Conservation (phyloP, 1,284 basidiomycete genomes). For the Pterula multifida region DNA sequence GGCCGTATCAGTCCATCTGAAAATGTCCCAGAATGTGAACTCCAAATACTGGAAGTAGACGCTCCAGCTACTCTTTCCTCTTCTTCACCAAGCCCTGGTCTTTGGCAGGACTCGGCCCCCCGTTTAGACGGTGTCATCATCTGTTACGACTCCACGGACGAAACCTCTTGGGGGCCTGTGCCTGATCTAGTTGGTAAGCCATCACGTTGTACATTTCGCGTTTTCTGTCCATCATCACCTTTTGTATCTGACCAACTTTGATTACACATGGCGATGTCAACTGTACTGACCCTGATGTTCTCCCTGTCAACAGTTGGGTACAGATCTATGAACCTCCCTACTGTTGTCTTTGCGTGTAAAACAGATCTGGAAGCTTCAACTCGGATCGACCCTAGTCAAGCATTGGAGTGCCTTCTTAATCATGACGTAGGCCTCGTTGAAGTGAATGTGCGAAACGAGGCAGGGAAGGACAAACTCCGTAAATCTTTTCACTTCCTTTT, state of each 20-base stretch:
- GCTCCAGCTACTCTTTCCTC: slow-evolving; percentile 17
- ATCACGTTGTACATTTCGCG: neutral
- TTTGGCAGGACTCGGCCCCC: slow-evolving; percentile 21
- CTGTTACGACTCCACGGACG: slow-evolving; percentile 60
- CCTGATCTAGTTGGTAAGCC: slow-evolving; percentile 51
- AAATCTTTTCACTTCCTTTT: slow-evolving; percentile 56
- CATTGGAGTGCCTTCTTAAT: slow-evolving; percentile 32
- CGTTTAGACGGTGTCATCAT: slow-evolving; percentile 59
- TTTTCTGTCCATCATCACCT: neutral
- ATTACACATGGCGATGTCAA: too few species aligned
- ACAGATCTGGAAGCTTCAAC: slow-evolving; percentile 41
- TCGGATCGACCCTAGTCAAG: slow-evolving; percentile 32
- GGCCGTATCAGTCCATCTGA: slow-evolving; percentile 29
- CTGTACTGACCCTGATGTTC: too few species aligned
- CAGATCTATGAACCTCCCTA: slow-evolving; percentile 39
- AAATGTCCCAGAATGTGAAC: slow-evolving; percentile 22
- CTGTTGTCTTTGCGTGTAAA: slow-evolving; percentile 68
- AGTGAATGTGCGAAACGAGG: slow-evolving; percentile 36
- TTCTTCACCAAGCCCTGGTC: neutral
- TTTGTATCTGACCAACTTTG: too few species aligned
- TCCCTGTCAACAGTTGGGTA: slow-evolving; percentile 42
- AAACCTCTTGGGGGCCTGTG: slow-evolving; percentile 48
- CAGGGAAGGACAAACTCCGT: slow-evolving; percentile 50
- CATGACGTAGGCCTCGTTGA: slow-evolving; percentile 64
- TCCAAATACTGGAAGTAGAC: slow-evolving; percentile 50